phyloP scores from a whole-genome alignment of 257 asterid genomes.

The Ophiorrhiza pumila region DNA sequence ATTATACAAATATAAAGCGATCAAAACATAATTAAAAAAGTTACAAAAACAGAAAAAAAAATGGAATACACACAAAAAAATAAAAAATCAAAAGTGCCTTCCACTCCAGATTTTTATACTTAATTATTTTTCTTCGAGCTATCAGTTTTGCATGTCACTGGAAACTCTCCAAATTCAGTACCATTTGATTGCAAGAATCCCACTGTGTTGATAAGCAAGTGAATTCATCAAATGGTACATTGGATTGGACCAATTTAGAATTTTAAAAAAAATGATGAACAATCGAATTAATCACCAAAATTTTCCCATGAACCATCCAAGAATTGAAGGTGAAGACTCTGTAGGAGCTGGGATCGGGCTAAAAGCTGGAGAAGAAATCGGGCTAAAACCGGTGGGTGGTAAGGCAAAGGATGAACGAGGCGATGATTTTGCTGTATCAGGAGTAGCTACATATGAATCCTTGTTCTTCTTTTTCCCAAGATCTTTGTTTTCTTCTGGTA shows the following conservation, averaged over 20 bases:
- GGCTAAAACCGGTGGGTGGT: not conserved
- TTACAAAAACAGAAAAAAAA: not conserved
- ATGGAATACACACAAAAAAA: not conserved
- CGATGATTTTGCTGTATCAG: not conserved
- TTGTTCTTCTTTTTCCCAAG: conserved; percentile 31
- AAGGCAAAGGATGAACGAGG: not conserved
- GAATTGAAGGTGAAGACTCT: not conserved
- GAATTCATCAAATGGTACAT: not conserved
- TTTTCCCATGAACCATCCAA: not conserved
- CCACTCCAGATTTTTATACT: not conserved
- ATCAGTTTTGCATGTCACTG: not conserved
- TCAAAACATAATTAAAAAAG: not conserved
- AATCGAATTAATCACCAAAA: not conserved
- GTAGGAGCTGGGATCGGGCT: not conserved
- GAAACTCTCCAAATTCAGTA: not conserved
- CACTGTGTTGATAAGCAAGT: not conserved
- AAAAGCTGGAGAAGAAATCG: not conserved
- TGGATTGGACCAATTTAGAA: not conserved
- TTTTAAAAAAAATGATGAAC: no score
- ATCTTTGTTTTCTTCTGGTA: conserved; percentile 62
- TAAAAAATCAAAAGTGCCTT: not conserved
- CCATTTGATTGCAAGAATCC: not conserved
- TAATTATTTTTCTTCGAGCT: not conserved
- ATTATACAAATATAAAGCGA: not conserved
- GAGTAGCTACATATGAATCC: conserved; percentile 1